phyloP scores from a whole-genome alignment of 2,329 filamentous ascomycete species.

The Knufia fluminis region DNA sequence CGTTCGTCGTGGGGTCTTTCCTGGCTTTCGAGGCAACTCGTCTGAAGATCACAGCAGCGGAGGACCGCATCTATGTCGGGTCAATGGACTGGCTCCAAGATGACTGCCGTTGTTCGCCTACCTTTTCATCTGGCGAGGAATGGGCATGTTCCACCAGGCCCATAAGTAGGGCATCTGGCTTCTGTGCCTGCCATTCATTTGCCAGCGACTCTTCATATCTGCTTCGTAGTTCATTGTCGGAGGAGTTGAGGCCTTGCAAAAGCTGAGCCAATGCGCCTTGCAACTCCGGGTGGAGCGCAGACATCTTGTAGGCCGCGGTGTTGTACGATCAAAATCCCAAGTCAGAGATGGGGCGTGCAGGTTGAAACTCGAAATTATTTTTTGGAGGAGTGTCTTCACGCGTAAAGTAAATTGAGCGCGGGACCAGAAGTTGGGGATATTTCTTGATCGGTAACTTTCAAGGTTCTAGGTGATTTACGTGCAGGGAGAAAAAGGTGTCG shows the following conservation, averaged over 20 bases:
- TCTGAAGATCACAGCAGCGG: conserved; percentile 87
- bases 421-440: background rate
- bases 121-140: conserved; percentile 64
- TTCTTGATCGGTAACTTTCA: background rate
- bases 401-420: background rate
- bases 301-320: conserved; percentile 56
- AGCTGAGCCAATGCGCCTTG: conserved; percentile 78
- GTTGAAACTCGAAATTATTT: conserved; percentile 1
- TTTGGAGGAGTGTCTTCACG: background rate
- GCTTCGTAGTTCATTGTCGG: conserved; percentile 77
- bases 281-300: conserved; percentile 73
- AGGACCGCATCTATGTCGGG: conserved; percentile 64
- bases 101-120: conserved; percentile 13
- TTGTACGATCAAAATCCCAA: background rate
- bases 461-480: background rate
- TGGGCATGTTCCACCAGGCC: conserved; percentile 87
- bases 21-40: conserved; percentile 82
- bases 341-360: no score
- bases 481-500: background rate
- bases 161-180: conserved; percentile 84
- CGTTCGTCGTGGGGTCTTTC: conserved; percentile 59
- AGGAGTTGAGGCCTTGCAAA: conserved; percentile 75
- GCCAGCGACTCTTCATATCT: conserved; percentile 85
- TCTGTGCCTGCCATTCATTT: conserved; percentile 73
- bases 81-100: conserved; percentile 14